Conservation (phyloP, 306 rosid species). For the Prunus mira region DNA sequence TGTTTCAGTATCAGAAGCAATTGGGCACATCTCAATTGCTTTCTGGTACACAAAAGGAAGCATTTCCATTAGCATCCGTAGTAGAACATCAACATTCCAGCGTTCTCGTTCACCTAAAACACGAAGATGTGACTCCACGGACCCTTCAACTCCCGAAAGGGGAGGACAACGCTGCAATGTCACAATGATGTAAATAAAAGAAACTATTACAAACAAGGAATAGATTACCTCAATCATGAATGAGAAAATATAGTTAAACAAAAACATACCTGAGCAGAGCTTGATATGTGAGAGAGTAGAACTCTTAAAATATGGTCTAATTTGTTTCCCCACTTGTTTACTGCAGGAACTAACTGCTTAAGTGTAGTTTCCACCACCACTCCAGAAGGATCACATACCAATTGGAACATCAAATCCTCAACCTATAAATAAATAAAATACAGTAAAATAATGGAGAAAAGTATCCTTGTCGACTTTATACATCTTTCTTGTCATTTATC, state of each 20-base stretch:
- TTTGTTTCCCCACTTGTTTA: slow-evolving; percentile 84
- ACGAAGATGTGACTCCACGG: slow-evolving; percentile 85
- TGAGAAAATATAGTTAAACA: slow-evolving; percentile 17
- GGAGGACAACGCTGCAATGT: slow-evolving; percentile 85
- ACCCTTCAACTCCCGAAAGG: slow-evolving; percentile 97
- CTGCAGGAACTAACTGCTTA: slow-evolving; percentile 83
- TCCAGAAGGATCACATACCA: slow-evolving; percentile 92
- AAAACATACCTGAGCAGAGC: slow-evolving; percentile 68
- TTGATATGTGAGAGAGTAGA: slow-evolving; percentile 62
- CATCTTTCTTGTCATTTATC: slow-evolving; percentile 32
- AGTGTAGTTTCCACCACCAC: slow-evolving; percentile 87
- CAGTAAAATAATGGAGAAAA: slow-evolving; percentile 36
- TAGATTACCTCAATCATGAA: slow-evolving; percentile 10
- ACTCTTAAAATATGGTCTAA: slow-evolving; percentile 70
- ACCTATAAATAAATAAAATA: slow-evolving; percentile 57
- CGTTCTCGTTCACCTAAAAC: slow-evolving; percentile 92
- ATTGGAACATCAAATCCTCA: slow-evolving; percentile 95
- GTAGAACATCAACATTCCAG: slow-evolving; percentile 85
- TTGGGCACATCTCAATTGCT: slow-evolving; percentile 77
- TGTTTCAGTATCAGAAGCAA: slow-evolving; percentile 54
- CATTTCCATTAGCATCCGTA: slow-evolving; percentile 69
- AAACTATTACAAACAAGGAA: neutral
- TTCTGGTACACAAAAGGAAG: slow-evolving; percentile 64
- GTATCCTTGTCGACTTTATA: slow-evolving; percentile 15
- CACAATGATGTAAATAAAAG: slow-evolving; percentile 18